A percentile compares a stretch with the other conserved stretches of the same genome.
phyloP scores from a whole-genome alignment of 75 land plant species.

The Larix kaempferi region DNA sequence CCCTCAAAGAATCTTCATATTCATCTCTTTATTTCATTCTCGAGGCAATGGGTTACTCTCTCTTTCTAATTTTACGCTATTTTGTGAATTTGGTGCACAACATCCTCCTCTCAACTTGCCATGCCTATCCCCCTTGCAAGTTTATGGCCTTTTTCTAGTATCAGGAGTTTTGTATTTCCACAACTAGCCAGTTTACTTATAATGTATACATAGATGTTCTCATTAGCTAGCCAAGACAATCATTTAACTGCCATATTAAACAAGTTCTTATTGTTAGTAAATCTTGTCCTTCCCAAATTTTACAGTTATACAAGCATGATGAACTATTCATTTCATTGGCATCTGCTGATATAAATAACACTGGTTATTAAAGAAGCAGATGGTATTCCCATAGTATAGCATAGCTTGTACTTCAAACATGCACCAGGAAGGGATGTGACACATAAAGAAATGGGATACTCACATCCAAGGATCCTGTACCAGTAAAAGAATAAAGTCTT shows the following conservation, averaged over 20 bases:
- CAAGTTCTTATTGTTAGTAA: neutral
- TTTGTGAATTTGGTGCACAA: no score
- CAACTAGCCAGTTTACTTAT: no score
- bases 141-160: neutral
- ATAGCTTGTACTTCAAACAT: no score
- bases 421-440: neutral
- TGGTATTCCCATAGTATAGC: neutral
- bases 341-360: neutral
- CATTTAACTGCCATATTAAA: neutral
- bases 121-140: neutral
- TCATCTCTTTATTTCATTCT: no score
- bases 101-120: no score
- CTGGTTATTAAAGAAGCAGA: neutral
- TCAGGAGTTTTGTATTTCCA: neutral
- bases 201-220: neutral
- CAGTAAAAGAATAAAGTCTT: constrained; percentile 79
- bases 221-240: neutral
- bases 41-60: no score
- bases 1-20: no score
- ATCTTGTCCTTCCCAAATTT: neutral
- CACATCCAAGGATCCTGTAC: constrained; percentile 83
- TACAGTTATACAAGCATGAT: neutral
- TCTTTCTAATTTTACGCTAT: no score
- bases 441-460: constrained; percentile 7
- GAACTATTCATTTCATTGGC: neutral